These are phyloP conservation scores for Dimargaris verticillata DNA, from an alignment of 192 early-diverging fungal genomes.

Conservation along the genomic window DNA sequence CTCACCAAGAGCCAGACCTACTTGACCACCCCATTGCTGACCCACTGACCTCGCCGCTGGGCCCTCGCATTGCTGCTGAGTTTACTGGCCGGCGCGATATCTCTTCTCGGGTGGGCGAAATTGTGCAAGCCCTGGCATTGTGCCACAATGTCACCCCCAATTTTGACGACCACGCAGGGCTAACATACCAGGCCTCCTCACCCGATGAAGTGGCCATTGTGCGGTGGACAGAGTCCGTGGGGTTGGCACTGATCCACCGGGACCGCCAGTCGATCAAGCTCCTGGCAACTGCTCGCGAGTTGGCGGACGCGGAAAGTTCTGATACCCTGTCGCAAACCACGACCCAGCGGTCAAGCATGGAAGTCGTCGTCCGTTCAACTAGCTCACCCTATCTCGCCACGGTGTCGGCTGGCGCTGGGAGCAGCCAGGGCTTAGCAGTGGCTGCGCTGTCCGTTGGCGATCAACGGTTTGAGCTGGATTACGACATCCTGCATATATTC, in stretches of 20 bases:
- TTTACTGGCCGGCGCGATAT: slow-evolving; percentile 62
- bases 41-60: background rate
- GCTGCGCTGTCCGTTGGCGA: too few relatives aligned
- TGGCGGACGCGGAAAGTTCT: slow-evolving; percentile 11
- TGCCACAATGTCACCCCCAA: slow-evolving; percentile 76
- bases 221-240: slow-evolving; percentile 77
- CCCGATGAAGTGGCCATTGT: slow-evolving; percentile 96
- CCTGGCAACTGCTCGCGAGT: slow-evolving; percentile 30
- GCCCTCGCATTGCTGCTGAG: background rate
- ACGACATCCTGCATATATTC: slow-evolving; percentile 77
- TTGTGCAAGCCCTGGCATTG: slow-evolving; percentile 70
- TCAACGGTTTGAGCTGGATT: too few relatives aligned
- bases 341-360: too few relatives aligned
- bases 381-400: too few relatives aligned
- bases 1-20: background rate
- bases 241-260: slow-evolving; percentile 62
- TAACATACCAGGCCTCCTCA: slow-evolving; percentile 85
- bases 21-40: background rate
- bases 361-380: too few relatives aligned
- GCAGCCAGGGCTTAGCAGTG: too few relatives aligned
- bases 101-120: slow-evolving; percentile 67
- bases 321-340: too few relatives aligned
- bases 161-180: slow-evolving; percentile 14
- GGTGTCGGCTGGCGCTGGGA: too few relatives aligned
- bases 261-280: slow-evolving; percentile 52